Percentiles rank a stretch among this genome's conserved stretches.
phyloP scores from a whole-genome alignment of 2,329 filamentous ascomycete species.

The Arachnopeziza araneosa region DNA sequence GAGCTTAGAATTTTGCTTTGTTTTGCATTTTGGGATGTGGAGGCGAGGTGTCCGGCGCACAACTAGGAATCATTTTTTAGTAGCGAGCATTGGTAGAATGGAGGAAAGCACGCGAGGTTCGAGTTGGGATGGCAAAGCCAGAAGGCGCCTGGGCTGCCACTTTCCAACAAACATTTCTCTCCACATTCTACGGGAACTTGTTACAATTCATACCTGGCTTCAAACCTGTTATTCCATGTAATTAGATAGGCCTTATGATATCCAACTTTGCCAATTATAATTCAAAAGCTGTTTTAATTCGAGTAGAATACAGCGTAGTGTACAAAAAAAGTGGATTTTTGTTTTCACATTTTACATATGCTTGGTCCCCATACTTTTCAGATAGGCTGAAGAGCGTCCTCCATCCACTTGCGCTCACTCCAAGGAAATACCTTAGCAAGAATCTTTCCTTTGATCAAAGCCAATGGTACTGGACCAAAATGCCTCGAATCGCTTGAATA shows the following conservation, averaged over 20 bases:
- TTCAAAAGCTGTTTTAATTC: not conserved
- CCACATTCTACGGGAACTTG: conserved; percentile 24
- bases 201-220: conserved; percentile 24
- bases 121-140: conserved; percentile 11
- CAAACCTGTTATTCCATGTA: conserved; percentile 30
- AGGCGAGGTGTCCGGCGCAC: conserved; percentile 33
- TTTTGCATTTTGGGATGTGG: conserved; percentile 28
- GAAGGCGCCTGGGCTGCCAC: not conserved
- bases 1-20: conserved; percentile 26
- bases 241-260: conserved; percentile 33
- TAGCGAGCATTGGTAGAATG: conserved; percentile 32
- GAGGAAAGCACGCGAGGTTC: conserved; percentile 9
- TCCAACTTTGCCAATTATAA: conserved; percentile 14
- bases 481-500: conserved; percentile 81
- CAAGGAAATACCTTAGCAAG: conserved; percentile 53
- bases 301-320: not conserved
- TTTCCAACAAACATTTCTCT: not conserved
- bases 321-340: not conserved
- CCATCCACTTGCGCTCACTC: conserved; percentile 46
- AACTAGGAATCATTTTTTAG: conserved; percentile 26
- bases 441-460: conserved; percentile 77
- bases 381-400: conserved; percentile 33
- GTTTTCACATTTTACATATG: too few species aligned
- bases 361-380: not conserved
- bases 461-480: conserved; percentile 83